Conservation (phyloP, 1,284 basidiomycete genomes). For the Ustilago nuda region DNA sequence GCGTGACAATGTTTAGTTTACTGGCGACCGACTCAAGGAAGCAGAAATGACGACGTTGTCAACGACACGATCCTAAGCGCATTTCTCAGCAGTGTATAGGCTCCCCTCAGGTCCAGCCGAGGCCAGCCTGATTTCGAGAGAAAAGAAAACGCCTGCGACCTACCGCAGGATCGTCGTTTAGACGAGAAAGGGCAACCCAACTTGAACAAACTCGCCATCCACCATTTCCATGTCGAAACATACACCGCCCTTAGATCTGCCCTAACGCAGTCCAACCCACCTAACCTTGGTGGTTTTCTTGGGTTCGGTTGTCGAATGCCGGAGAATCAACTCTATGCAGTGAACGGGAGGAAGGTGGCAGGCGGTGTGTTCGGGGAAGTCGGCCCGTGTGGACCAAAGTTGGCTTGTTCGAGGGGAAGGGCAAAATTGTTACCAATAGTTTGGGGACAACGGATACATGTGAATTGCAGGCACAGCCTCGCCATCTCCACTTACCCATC, state of each 20-base stretch:
- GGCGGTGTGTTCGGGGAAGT: neutral
- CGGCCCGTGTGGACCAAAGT: conserved; percentile 12
- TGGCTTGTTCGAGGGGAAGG: neutral
- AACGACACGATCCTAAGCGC: neutral
- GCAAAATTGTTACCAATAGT: too few relatives aligned
- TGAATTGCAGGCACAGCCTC: conserved; percentile 36
- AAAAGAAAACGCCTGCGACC: neutral
- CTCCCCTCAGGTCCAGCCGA: neutral
- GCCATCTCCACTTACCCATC: neutral
- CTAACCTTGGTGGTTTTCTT: neutral
- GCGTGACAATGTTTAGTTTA: neutral
- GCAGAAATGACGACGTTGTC: conserved; percentile 3
- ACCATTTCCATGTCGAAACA: neutral
- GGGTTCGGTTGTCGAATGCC: neutral
- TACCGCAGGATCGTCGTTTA: neutral
- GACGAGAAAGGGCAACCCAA: neutral
- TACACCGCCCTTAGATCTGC: too few relatives aligned
- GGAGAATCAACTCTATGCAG: neutral
- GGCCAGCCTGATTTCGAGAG: neutral
- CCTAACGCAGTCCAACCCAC: neutral
- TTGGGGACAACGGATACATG: neutral
- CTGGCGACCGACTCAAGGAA: neutral
- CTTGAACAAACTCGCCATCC: neutral
- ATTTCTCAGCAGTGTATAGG: neutral
- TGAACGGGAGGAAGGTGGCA: neutral